Evolutionary conservation across 2,329 filamentous ascomycete species (phyloP), one percentile per base, ranked within the genome.

Genomic region (Calonectria pseudoturangicola): DNA sequence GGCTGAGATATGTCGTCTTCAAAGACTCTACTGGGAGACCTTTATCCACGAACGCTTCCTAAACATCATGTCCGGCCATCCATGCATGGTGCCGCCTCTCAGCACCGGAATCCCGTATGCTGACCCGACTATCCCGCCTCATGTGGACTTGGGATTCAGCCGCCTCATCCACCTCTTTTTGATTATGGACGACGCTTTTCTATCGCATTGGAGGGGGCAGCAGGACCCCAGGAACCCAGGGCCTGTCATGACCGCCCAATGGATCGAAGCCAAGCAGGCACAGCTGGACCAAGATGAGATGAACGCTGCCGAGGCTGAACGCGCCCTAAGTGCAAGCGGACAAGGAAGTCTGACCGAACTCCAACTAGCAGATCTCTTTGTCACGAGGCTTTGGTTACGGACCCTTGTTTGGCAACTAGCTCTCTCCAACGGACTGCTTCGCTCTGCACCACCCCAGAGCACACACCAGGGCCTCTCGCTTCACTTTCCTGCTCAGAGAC

Each of bases 21-120:
- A 89, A 73, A 83, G 89, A 3, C 79, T 89, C 1, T 90, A 90
- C 78, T 91, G 89, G 88, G 86, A 89, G 73, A 86, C 85, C 15
- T 90, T 88, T 75, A 88, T 91, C 39, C 88, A 90, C 72, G 89
- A 91, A 77, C 86, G 89, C 18, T 91, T 90, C 76, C 77, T 89
- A n/a, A 87, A 87, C 41, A 86, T 90, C 30, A 82, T 88, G 4
- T 86, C 88, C 47, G 88, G 88, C 51, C 86, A 86, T 6, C 83
- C 84, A 2, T 82, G 82, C 33, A 78, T 82, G 18, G 77, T 86
- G 72, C 75, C 76, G 10, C 81, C 84, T 0, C 81, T 86, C 8
- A 69, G 74, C 18, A 79, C 79, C 1, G 81, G 82, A 4, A 75
- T 82, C 21, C 83, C 83, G 1, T 54, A 78, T 2, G 43, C 76